Base-by-base conservation (phyloP, 1,284 basidiomycete genomes). In the Mrakiaceae sp. region DNA sequence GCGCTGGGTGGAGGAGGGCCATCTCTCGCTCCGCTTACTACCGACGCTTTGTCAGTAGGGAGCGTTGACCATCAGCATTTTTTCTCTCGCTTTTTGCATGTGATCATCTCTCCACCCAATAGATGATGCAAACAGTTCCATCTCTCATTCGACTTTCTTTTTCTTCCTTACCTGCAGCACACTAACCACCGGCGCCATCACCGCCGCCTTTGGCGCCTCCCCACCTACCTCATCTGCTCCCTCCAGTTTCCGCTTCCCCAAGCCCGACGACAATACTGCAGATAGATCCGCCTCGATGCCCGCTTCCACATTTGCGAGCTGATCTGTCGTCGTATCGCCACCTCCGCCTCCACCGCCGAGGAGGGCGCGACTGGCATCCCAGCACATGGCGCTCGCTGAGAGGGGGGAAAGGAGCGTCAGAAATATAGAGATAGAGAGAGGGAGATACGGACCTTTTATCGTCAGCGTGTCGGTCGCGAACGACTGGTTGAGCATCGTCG, bases 371-470 rank as follows among this genome's bases (percentile, higher is more conserved):
- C 9, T 63, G 51, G 70, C 71, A 73, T 3, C 69, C 70, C 5
- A 64, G 63, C 50, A 68, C 64, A n/a, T 74, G 75, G 8, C 76
- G 68, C 61, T 76, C 75, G 39, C 69, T 71, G 2, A 47, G 57
- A 5, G 75, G 70, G 11, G 1, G 27, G 27, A 27, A 27, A 27
- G 27, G 27, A 27, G 27, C 69, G 87, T 75, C 14, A 93, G 78
- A 14, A 89, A 84, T 70, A 84, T 83, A 69, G 84, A 80, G 66
- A 90, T 79, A 67, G 82, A 81, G 47, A 77, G 76, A 5, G 84
- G 79, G 42, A 90, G 83, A 71, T 84, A 81, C 47, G 12, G 54
- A 59, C 55, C 16, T 52, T 49, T 52, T 6, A 47, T 52, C 51
- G 55, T 51, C 51, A 57, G 58, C 9, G 46, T 27, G 0, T 49